A percentile compares a stretch with the other conserved stretches of the same genome.
Conservation (phyloP, 305 asterid species). For the Fraxinus sp. region DNA sequence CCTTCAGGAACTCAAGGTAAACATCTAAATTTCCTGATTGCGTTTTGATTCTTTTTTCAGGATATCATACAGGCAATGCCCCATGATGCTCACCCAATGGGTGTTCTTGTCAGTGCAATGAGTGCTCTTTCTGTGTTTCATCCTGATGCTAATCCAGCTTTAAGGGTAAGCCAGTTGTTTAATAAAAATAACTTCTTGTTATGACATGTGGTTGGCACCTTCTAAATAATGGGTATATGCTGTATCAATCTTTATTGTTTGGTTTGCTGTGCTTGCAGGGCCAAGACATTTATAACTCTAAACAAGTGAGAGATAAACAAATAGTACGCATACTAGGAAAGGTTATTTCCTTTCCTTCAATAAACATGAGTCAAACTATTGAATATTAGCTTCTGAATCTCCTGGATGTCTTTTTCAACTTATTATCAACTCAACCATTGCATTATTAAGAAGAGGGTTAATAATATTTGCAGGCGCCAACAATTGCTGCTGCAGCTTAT, state of each 20-base stretch:
- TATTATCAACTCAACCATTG: neutral
- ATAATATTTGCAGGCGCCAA: conserved; percentile 72
- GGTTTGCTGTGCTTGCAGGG: conserved; percentile 47
- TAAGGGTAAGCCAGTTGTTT: conserved; percentile 56
- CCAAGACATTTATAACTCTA: conserved; percentile 83
- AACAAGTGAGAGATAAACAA: conserved; percentile 94
- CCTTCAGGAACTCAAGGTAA: conserved; percentile 1
- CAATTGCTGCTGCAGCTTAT: conserved; percentile 96
- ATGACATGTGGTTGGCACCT: neutral
- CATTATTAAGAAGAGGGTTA: conserved; percentile 18
- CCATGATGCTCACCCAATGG: conserved; percentile 99
- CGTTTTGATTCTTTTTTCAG: conserved; percentile 52
- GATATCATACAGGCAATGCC: conserved; percentile 99
- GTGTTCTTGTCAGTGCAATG: conserved; percentile 98
- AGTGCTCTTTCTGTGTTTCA: conserved; percentile 94
- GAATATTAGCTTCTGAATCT: conserved; percentile 8
- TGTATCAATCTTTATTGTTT: conserved; percentile 3
- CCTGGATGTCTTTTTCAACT: neutral
- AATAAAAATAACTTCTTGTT: neutral
- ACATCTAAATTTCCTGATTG: conserved; percentile 20
- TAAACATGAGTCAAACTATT: neutral
- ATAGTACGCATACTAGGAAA: conserved; percentile 94
- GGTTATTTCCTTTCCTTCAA: conserved; percentile 34
- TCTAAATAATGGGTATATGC: neutral
- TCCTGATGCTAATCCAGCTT: conserved; percentile 99